These are phyloP conservation scores for Cyclotella cryptica DNA, from an alignment of 108 stramenopile species.

Conservation along the genomic window DNA sequence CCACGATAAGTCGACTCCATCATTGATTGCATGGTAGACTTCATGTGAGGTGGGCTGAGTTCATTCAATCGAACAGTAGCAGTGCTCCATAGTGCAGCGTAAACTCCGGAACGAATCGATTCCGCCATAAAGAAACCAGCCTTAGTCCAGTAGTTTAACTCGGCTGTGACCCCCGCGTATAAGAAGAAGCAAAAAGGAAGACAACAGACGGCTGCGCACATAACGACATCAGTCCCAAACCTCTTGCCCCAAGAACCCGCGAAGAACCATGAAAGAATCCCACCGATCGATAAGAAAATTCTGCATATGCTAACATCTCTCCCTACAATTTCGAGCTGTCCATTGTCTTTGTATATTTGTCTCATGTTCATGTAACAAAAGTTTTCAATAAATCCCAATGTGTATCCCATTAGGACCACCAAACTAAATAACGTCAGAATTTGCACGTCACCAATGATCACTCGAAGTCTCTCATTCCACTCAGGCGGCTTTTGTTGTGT, in stretches of 20 bases:
- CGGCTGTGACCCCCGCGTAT: constrained; percentile 34
- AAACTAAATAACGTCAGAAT: constrained; percentile 37
- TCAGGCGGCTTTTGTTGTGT: neutral
- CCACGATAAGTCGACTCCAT: constrained; percentile 50
- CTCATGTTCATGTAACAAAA: constrained; percentile 51
- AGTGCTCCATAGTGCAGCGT: constrained; percentile 46
- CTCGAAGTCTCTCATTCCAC: constrained; percentile 33
- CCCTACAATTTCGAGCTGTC: constrained; percentile 22
- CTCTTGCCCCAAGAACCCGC: constrained; percentile 25
- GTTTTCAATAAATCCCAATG: constrained; percentile 40
- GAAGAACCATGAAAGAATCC: constrained; percentile 38
- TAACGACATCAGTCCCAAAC: constrained; percentile 36
- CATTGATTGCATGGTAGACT: constrained; percentile 38
- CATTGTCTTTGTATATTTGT: constrained; percentile 27
- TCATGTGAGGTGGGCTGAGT: constrained; percentile 38
- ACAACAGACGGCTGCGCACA: constrained; percentile 33
- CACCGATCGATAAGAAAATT: constrained; percentile 33
- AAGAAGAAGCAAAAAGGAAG: constrained; percentile 39
- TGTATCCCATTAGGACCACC: constrained; percentile 33
- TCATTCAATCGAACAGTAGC: constrained; percentile 42
- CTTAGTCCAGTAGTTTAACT: constrained; percentile 30
- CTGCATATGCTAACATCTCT: constrained; percentile 36
- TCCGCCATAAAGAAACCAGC: constrained; percentile 37
- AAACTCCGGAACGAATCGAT: constrained; percentile 43
- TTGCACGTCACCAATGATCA: constrained; percentile 23